Conservation (phyloP, 495 filamentous ascomycete genomes). For the Hyaloscypha bicolor region DNA sequence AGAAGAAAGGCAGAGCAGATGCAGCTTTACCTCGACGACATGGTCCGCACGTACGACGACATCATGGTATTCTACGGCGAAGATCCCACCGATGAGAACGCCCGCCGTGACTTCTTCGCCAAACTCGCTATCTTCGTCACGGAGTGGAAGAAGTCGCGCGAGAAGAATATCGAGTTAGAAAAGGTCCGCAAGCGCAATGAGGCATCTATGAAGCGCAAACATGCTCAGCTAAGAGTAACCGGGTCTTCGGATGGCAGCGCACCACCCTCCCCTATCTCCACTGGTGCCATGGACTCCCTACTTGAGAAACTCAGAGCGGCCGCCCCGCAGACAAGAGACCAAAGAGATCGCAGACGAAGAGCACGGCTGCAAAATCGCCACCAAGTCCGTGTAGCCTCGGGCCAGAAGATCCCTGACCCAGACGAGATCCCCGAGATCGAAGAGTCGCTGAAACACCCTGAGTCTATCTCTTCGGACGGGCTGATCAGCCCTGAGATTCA, state of each 20-base stretch:
- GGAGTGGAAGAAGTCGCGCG: conserved; percentile 94
- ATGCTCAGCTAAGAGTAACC: conserved; percentile 62
- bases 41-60: conserved; percentile 87
- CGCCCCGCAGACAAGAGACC: conserved; percentile 83
- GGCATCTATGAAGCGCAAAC: conserved; percentile 86
- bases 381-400: conserved; percentile 86
- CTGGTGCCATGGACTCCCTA: conserved; percentile 96
- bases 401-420: conserved; percentile 78
- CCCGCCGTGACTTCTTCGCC: conserved; percentile 93
- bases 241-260: conserved; percentile 38
- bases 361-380: conserved; percentile 89
- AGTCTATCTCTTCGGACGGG: conserved; percentile 27
- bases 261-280: conserved; percentile 69
- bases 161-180: conserved; percentile 87
- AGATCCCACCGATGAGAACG: conserved; percentile 88
- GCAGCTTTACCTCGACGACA: conserved; percentile 90
- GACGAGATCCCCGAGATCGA: conserved; percentile 54
- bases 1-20: conserved; percentile 95
- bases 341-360: conserved; percentile 83
- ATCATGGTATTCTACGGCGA: conserved; percentile 98
- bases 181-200: conserved; percentile 83
- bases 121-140: conserved; percentile 90
- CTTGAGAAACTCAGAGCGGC: conserved; percentile 94
- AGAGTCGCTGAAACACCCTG: conserved; percentile 28
- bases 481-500: conserved; percentile 34